Evolutionary conservation across 2,329 filamentous ascomycete species (phyloP), one percentile per base, ranked within the genome.

Genomic region (Aspergillus sp.): DNA sequence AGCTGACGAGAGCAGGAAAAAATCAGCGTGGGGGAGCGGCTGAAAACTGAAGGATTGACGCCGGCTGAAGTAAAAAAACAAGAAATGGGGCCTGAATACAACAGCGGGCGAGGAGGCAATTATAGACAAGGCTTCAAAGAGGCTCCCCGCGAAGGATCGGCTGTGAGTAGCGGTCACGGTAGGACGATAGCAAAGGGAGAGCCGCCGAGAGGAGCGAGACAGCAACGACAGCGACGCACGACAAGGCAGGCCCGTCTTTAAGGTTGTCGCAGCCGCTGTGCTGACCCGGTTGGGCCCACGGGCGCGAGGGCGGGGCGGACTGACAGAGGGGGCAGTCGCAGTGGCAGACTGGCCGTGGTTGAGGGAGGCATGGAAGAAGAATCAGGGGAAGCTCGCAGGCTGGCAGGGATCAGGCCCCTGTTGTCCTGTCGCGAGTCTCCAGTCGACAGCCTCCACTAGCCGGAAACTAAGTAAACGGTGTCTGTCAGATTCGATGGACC

Each of bases 251-350:
- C 53, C 55, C 58, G 58, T 43, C 30, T 61, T 65, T 62, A 64
- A 64, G 62, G 60, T 66, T 66, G 63, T 62, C 61, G 60, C 60
- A 62, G 62, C 63, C 58, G 64, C 63, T 59, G 59, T 63, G 58
- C 61, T 62, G 57, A 61, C 54, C 62, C 64, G 59, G 63, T 65
- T 64, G 55, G 63, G 63, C 57, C 63, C 63, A 65, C 63, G 63
- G 62, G 60, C 57, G 56, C 53, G 53, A 60, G 43, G 62, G 60
- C 62, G 60, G 61, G 62, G 62, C 57, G 59, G 61, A 58, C 34
- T 36, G 45, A 47, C 42, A 53, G 58, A 42, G 32, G 18, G 15
- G 45, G 44, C 42, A 53, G 58, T 38, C 15, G 18, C 51, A 43
- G 41, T 30, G 8, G 38, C 38, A 42, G 39, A 41, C 18, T 26